Base-by-base conservation (phyloP, 2,329 filamentous ascomycete species). In the Phialocephala sp. region DNA sequence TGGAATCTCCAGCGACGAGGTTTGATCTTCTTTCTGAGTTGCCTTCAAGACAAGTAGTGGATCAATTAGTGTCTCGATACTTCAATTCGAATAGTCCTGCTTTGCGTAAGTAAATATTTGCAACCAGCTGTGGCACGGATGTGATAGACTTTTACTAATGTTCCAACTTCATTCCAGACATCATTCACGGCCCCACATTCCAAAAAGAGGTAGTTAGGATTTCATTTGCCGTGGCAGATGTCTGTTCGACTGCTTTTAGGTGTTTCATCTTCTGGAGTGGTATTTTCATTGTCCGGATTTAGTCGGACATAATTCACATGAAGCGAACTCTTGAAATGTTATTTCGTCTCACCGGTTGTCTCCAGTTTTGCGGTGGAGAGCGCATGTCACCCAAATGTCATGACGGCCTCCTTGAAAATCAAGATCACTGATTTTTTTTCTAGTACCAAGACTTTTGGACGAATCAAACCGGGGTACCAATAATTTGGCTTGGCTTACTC, bases 181-280 rank as follows among this genome's bases (percentile, higher is more conserved):
- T 84, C 8, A 72, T 87, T 32, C 86, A 88, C 67, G 79, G 80
- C 14, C 85, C 85, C 20, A 83, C 80, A 0, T 87, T 86, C 62
- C 78, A 80, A 18, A 82, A 77, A 71, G 75, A 77, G 32, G 81
- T 81, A 73, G 22, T n/a, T 24, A 20, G 12, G n/a, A 5, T 11
- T 41, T 50, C n/a, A 20, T 50, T 50, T 9, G 1, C 20, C 22
- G 18, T 50, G 18, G 41, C 41, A 43, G 8, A 2, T n/a, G 11
- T 50, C 22, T 20, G 18, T 50, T 5, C 37, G 15, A 18, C 37
- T 41, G 2, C 15, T 11, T 47, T 47, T 24, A 22, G 9, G 2
- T 50, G 2, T 45, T 45, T 20, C n/a, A 4, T 45, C 18, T 45
- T 8, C 37, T n/a, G n/a, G n/a, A 41, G 37, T 41, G 15, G 37